Conservation (phyloP, 192 early-diverging fungal genomes). For the Kappamyces sp. region DNA sequence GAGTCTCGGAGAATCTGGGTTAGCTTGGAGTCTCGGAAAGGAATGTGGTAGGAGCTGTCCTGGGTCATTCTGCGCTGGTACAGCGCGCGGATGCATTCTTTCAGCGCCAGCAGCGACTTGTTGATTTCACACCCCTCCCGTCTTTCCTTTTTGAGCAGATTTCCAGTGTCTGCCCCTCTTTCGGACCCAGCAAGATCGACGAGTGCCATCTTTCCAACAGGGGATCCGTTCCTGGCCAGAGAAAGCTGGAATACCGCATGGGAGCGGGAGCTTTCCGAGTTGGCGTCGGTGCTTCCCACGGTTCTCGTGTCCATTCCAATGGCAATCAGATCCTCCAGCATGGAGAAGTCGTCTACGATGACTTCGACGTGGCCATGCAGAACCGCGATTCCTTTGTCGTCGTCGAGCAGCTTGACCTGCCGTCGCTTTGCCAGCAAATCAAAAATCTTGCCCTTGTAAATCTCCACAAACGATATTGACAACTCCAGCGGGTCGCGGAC, state of each 20-base stretch:
- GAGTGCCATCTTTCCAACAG: slow-evolving; percentile 21
- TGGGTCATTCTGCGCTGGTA: not conserved
- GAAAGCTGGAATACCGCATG: slow-evolving; percentile 40
- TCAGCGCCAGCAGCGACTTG: slow-evolving; percentile 36
- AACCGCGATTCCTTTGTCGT: slow-evolving; percentile 22
- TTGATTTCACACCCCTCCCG: slow-evolving; percentile 41
- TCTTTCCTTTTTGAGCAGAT: slow-evolving; percentile 17
- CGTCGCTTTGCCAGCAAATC: slow-evolving; percentile 26
- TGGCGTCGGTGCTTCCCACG: slow-evolving; percentile 37
- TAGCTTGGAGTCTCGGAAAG: slow-evolving; percentile 38
- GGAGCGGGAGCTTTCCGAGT: slow-evolving; percentile 28
- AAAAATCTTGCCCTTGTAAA: slow-evolving; percentile 33
- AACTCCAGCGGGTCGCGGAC: not conserved
- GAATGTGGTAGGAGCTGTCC: slow-evolving; percentile 24
- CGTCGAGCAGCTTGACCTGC: slow-evolving; percentile 21
- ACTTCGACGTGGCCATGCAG: slow-evolving; percentile 21
- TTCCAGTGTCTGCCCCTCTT: slow-evolving; percentile 21
- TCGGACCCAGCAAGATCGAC: slow-evolving; percentile 46
- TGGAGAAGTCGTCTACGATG: not conserved
- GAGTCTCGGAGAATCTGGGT: slow-evolving; percentile 43
- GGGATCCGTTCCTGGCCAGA: slow-evolving; percentile 2
- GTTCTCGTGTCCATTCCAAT: slow-evolving; percentile 28
- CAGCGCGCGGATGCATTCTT: slow-evolving; percentile 42
- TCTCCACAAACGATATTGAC: slow-evolving; percentile 31
- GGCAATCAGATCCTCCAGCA: slow-evolving; percentile 16